A percentile compares a stretch with the other conserved stretches of the same genome.
Evolutionary conservation across 179 eudicot genomes (phyloP).

Genomic region (Sideroxylon spinosum): DNA sequence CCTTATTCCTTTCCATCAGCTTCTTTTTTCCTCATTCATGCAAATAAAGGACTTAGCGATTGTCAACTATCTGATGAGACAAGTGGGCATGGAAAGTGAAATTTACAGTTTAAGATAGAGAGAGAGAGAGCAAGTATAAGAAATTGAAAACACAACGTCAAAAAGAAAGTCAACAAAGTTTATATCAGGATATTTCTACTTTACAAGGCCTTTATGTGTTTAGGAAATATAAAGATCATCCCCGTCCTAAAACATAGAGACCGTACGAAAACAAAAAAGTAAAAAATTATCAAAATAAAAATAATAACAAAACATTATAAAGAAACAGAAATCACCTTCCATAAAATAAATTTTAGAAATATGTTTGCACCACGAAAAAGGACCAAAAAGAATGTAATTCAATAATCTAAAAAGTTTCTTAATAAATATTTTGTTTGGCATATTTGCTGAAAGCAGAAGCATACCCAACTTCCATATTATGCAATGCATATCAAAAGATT

Average conservation of each 20-base stretch:
- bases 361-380: background rate
- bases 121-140: background rate
- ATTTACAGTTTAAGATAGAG: background rate
- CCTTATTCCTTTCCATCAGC: constrained; percentile 63
- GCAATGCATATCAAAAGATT: no score
- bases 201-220: constrained; percentile 83
- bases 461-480: background rate
- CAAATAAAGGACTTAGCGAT: constrained; percentile 57
- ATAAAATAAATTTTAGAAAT: background rate
- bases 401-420: background rate
- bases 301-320: background rate
- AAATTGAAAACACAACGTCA: constrained; percentile 44
- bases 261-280: background rate
- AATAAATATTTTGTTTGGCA: background rate
- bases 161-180: constrained; percentile 91
- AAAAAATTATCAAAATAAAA: background rate
- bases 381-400: background rate
- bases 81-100: constrained; percentile 16
- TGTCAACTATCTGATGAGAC: constrained; percentile 53
- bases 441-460: background rate
- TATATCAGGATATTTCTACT: constrained; percentile 87
- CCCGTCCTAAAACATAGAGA: constrained; percentile 53
- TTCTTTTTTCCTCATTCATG: constrained; percentile 69
- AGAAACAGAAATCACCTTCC: background rate
- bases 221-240: constrained; percentile 90